These are phyloP conservation scores for Termitomyces sp. DNA, from an alignment of 768 basidiomycete species.

Conservation along the genomic window DNA sequence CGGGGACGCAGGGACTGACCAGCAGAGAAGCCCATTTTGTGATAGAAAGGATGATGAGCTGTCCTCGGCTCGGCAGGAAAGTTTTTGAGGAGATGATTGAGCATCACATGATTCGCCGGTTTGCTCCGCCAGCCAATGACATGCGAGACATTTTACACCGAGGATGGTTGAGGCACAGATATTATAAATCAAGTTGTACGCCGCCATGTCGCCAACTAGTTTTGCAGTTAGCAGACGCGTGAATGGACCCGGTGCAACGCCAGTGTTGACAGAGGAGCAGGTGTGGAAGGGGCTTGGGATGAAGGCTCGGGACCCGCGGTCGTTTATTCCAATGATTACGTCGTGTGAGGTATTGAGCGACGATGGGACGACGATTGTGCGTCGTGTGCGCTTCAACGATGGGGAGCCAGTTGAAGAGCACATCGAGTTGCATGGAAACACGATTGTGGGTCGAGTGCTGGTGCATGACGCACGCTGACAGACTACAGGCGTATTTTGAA, in stretches of 20 bases:
- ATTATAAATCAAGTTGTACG: too few species aligned
- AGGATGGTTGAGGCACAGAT: too few species aligned
- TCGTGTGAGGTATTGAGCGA: conserved; percentile 18
- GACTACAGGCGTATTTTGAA: conserved; percentile 21
- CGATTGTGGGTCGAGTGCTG: conserved; percentile 17
- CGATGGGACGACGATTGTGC: conserved; percentile 16
- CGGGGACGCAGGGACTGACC: conserved; percentile 44
- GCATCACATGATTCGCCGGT: conserved; percentile 17
- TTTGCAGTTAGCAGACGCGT: conserved; percentile 22
- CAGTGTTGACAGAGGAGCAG: conserved; percentile 21
- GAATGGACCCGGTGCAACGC: conserved; percentile 19
- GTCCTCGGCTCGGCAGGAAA: conserved; percentile 9
- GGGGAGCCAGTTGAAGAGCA: conserved; percentile 15
- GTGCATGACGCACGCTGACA: neutral
- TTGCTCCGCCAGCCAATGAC: conserved; percentile 17
- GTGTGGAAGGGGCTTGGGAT: conserved; percentile 23
- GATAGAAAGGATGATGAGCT: conserved; percentile 12
- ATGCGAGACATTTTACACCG: neutral
- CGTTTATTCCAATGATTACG: conserved; percentile 19
- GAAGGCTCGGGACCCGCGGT: conserved; percentile 20
- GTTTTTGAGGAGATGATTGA: conserved; percentile 6
- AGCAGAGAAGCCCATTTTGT: conserved; percentile 35
- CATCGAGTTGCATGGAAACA: conserved; percentile 17
- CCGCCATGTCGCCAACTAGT: conserved; percentile 6
- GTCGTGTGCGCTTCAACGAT: conserved; percentile 14